These are phyloP conservation scores for Dictyostelium brefeldianum DNA, from an alignment of 78 protist species.

Conservation along the genomic window DNA sequence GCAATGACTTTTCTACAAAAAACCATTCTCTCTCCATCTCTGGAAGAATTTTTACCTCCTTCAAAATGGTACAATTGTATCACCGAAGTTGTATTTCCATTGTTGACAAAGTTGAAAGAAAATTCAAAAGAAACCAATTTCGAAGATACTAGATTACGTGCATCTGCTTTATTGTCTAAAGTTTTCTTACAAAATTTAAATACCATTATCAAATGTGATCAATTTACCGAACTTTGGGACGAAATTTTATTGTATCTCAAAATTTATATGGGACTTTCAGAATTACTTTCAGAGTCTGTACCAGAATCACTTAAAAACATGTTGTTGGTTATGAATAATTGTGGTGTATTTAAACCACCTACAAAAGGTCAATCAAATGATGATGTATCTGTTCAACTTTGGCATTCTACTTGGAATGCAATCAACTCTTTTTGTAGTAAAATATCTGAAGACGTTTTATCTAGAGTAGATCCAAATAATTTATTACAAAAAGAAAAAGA, in stretches of 20 bases:
- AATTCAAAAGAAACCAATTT: conserved; percentile 27
- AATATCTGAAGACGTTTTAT: conserved; percentile 61
- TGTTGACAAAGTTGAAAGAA: conserved; percentile 21
- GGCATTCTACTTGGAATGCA: conserved; percentile 65
- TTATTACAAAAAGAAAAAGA: neutral
- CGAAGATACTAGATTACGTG: conserved; percentile 81
- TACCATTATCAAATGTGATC: conserved; percentile 1
- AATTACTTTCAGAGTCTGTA: conserved; percentile 84
- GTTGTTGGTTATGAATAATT: conserved; percentile 86
- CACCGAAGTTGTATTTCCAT: conserved; percentile 75
- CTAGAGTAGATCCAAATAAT: conserved; percentile 34
- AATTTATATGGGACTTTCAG: conserved; percentile 61
- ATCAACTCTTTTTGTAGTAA: conserved; percentile 64
- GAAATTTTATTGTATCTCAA: conserved; percentile 32
- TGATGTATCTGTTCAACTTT: conserved; percentile 22
- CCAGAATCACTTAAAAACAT: conserved; percentile 90
- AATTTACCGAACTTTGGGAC: conserved; percentile 58
- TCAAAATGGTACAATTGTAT: conserved; percentile 42
- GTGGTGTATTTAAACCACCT: conserved; percentile 78
- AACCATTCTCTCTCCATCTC: conserved; percentile 25
- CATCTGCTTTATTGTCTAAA: conserved; percentile 65
- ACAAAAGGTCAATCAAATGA: neutral
- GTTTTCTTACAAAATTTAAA: conserved; percentile 78
- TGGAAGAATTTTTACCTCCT: conserved; percentile 31
- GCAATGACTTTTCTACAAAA: conserved; percentile 71